Evolutionary conservation across 306 rosid genomes (phyloP).

Genomic region (Acacia acuminata): DNA sequence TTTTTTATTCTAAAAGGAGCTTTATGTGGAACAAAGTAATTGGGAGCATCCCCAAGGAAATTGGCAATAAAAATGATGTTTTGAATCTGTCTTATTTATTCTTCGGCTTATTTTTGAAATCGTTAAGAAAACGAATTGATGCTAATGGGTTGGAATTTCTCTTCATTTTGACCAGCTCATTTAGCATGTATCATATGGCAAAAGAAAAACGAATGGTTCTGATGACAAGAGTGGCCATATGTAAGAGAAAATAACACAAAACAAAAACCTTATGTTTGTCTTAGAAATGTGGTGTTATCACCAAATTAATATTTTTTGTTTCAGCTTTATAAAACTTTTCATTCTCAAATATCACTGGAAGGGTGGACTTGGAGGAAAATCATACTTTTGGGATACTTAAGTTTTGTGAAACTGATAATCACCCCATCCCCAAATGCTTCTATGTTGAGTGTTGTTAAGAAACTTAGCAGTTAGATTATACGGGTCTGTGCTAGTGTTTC

Average conservation of each 20-base stretch:
- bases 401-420: background rate
- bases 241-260: background rate
- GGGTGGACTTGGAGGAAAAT: background rate
- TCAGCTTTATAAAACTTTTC: background rate
- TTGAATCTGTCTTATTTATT: no score
- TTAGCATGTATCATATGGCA: background rate
- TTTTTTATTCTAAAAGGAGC: slow-evolving; percentile 54
- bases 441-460: background rate
- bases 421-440: background rate
- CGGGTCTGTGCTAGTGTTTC: background rate
- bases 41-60: slow-evolving; percentile 84
- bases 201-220: background rate
- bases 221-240: background rate
- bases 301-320: background rate
- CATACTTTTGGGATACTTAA: background rate
- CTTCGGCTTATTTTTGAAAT: no score
- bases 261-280: background rate
- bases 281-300: background rate
- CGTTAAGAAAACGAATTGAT: no score
- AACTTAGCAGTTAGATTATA: slow-evolving; percentile 6
- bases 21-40: slow-evolving; percentile 84
- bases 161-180: no score
- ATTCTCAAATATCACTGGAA: background rate
- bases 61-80: slow-evolving; percentile 50
- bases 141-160: no score